Base-by-base conservation (phyloP, 139 green algal genomes). In the Penium margaritaceum region DNA sequence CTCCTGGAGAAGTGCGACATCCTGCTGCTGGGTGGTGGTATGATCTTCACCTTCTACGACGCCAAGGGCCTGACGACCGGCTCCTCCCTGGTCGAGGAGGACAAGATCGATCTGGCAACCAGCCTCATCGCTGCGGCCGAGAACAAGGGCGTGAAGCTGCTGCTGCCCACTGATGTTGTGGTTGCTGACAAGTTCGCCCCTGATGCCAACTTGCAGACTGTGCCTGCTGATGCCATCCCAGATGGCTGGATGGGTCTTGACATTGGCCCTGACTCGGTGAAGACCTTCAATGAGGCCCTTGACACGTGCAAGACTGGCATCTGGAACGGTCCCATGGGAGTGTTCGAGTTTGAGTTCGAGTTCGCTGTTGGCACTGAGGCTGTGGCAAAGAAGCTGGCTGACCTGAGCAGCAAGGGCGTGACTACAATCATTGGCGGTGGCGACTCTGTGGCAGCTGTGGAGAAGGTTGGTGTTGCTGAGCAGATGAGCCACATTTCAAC, bases 41-140 rank as follows among this genome's bases (percentile, higher is more conserved):
- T 87, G 82, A 91, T 98, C 77, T 98, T 98, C 90, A 98, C 94
- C 74, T 98, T 98, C 90, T 96, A 95, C 92, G 95, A 96, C 88
- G 85, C 87, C 6, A 81, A 85, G 64, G 92, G 92, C 68, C 74
- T 92, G 27, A 79, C 51, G 17, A 89, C 95, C 19, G 94, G 94
- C 61, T 77, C 78, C 66, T 96, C 90, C 53, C 89, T 99, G 63
- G 94, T 99, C 33, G 94, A 99, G 90, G 93, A 97, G 75, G 93
- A 98, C 90, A 95, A 97, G 90, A 75, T 99, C 68, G 91, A 96
- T 33, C 91, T 98, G 70, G 94, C 94, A 66, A 93, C 89, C 80
- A 86, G 91, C 75, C 88, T 98, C 44, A 87, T 83, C 75, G 67
- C 67, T 65, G 90, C 91, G 86, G 88, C 84, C 24, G 70, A 81